These are phyloP conservation scores for Trypethelium eluteriae DNA, from an alignment of 495 filamentous ascomycete species.

Conservation along the genomic window DNA sequence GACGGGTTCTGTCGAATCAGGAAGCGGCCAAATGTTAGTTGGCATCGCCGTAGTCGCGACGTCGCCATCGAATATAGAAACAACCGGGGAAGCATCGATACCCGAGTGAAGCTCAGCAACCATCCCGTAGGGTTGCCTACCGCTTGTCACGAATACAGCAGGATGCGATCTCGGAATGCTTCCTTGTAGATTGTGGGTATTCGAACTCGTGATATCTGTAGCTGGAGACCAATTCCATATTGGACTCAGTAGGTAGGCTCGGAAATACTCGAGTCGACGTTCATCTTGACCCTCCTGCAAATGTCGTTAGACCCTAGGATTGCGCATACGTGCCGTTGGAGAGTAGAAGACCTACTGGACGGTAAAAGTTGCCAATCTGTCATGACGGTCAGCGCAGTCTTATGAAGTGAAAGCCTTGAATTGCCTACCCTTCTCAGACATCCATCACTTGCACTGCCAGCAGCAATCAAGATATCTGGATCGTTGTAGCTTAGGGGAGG, in stretches of 20 bases:
- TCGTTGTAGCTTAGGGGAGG: constrained; percentile 42
- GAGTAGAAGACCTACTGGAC: too few species aligned
- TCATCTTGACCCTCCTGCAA: not conserved
- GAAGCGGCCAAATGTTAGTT: constrained; percentile 28
- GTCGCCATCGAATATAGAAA: constrained; percentile 6
- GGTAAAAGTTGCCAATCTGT: constrained; percentile 24
- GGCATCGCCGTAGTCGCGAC: not conserved
- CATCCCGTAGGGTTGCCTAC: constrained; percentile 30
- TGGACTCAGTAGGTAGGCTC: constrained; percentile 46
- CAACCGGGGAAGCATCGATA: constrained; percentile 23
- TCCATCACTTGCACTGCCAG: constrained; percentile 75
- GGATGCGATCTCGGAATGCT: constrained; percentile 16
- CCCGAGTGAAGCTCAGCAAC: constrained; percentile 32
- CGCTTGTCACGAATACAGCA: constrained; percentile 29
- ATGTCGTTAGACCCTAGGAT: too few species aligned
- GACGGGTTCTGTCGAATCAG: not conserved
- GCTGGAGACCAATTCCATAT: constrained; percentile 80
- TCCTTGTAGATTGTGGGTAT: constrained; percentile 32
- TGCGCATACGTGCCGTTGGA: too few species aligned
- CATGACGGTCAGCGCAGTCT: constrained; percentile 33
- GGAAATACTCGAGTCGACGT: constrained; percentile 26
- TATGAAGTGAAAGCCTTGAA: constrained; percentile 58
- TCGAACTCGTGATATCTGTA: constrained; percentile 49
- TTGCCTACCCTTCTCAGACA: constrained; percentile 5
- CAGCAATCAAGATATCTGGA: constrained; percentile 69